Conservation (phyloP, 1,284 basidiomycete species). For the Sporisorium iseilematis-ciliati region DNA sequence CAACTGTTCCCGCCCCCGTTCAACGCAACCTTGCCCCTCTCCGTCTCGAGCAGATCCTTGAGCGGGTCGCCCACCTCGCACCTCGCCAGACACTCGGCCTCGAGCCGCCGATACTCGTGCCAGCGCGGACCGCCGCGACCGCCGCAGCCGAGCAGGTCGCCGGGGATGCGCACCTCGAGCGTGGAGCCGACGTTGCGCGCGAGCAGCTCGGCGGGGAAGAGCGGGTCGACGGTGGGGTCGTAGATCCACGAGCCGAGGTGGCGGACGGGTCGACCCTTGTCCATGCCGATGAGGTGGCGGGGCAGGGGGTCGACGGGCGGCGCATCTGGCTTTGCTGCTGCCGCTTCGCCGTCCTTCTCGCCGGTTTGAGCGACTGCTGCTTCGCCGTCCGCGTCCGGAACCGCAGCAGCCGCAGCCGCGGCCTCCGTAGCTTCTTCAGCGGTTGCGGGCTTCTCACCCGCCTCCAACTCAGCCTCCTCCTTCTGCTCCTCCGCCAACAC, state of each 20-base stretch:
- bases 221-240: slow-evolving; percentile 57
- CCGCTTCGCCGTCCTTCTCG: background rate
- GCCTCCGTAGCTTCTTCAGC: background rate
- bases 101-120: slow-evolving; percentile 34
- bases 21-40: slow-evolving; percentile 17
- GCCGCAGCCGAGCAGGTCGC: slow-evolving; percentile 48
- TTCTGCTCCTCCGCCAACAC: slow-evolving; percentile 31
- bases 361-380: background rate
- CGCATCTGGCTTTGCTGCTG: background rate
- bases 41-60: slow-evolving; percentile 38
- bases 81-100: slow-evolving; percentile 23
- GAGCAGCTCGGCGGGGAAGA: slow-evolving; percentile 65
- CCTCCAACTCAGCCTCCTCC: slow-evolving; percentile 23
- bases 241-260: slow-evolving; percentile 67
- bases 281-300: slow-evolving; percentile 57
- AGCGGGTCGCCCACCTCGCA: slow-evolving; percentile 38
- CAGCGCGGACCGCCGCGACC: slow-evolving; percentile 28
- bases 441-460: slow-evolving; percentile 1
- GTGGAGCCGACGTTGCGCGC: slow-evolving; percentile 65
- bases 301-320: slow-evolving; percentile 43
- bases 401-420: background rate
- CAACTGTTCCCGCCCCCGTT: slow-evolving; percentile 45
- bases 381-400: background rate
- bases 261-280: slow-evolving; percentile 61
- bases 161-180: slow-evolving; percentile 66